A percentile compares a stretch with the other conserved stretches of the same genome.
These are phyloP conservation scores for Selenicereus undatus DNA, from an alignment of 148 eudicot species.

Conservation along the genomic window DNA sequence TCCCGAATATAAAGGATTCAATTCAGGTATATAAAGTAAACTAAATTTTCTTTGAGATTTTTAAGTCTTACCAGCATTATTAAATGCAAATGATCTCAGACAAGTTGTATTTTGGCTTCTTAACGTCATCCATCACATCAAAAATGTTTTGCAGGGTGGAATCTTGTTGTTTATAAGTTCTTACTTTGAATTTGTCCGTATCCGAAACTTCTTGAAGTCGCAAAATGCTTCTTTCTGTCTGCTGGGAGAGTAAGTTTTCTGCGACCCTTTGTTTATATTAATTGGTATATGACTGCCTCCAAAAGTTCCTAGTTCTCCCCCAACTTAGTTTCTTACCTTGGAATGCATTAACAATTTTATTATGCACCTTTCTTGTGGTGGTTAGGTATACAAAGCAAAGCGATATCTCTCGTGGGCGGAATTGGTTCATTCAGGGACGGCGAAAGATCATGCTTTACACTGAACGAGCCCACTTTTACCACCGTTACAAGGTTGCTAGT, in stretches of 20 bases:
- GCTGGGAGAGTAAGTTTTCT: conserved; percentile 73
- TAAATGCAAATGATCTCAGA: background rate
- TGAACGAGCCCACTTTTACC: conserved; percentile 93
- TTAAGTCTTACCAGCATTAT: background rate
- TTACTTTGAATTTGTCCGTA: conserved; percentile 79
- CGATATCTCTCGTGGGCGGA: conserved; percentile 82
- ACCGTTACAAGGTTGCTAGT: conserved; percentile 76
- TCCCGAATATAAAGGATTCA: conserved; percentile 91
- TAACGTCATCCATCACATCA: background rate
- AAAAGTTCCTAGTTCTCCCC: conserved; percentile 9
- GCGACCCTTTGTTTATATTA: background rate
- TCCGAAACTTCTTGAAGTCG: conserved; percentile 78
- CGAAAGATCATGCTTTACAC: conserved; percentile 87
- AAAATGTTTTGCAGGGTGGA: conserved; percentile 59
- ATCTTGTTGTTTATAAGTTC: conserved; percentile 75
- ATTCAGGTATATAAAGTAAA: conserved; percentile 48
- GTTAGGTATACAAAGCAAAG: conserved; percentile 66
- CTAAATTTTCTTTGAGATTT: background rate
- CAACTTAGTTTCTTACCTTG: background rate
- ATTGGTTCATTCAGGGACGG: conserved; percentile 66
- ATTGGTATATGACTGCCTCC: background rate
- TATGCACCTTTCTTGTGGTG: background rate
- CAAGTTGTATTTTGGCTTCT: background rate
- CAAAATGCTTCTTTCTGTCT: conserved; percentile 86
- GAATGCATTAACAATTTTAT: background rate